Evolutionary conservation across 2,329 filamentous ascomycete species (phyloP), one percentile per base, ranked within the genome.

Genomic region (Bipolaris oryzae): DNA sequence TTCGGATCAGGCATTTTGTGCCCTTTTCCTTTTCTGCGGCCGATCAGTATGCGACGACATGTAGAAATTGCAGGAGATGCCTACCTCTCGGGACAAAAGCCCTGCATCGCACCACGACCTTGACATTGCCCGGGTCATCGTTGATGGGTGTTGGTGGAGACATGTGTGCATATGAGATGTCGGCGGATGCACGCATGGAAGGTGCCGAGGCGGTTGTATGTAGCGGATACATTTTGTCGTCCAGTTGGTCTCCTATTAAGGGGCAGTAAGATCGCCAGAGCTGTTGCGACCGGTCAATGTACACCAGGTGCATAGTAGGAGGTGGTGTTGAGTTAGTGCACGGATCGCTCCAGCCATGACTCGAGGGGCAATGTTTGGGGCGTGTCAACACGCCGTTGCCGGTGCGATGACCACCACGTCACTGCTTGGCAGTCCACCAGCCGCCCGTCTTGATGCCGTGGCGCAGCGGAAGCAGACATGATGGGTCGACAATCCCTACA

Each of bases 1-100:
- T 99, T 61, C 87, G 84, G 64, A 99, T 89, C 41, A 99, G 84
- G 74, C 95, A 98, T 81, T 89, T 83, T 58, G 92, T 89, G 53
- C 87, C 85, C 71, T 90, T 87, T 52, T 96, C 86, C 69, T 89
- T 84, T 76, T 99, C 95, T 98, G 72, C 39, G 15, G 31, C 15
- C 7, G 18, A 38, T 77, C 50, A 77, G 69, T 58, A 58, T 42
- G 18, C 52, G 9, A 21, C 42, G 18, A 47, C 18, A 34, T 18
- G 15, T 16, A 21, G n/a, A 34, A 18, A 3, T 9, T 23, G 7
- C 38, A 10, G 25, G 11, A 5, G 15, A 43, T 31, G 34, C 60
- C 15, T 67, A 80, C 80, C 80, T 77, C 80, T 71, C 63, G 72
- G 72, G 41, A 82, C 66, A 64, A 81, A 81, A 49, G 78, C 79